Evolutionary conservation across 2,329 filamentous ascomycete genomes (phyloP), one percentile per base, ranked within the genome.

Genomic region (Microcyclosporella mali): DNA sequence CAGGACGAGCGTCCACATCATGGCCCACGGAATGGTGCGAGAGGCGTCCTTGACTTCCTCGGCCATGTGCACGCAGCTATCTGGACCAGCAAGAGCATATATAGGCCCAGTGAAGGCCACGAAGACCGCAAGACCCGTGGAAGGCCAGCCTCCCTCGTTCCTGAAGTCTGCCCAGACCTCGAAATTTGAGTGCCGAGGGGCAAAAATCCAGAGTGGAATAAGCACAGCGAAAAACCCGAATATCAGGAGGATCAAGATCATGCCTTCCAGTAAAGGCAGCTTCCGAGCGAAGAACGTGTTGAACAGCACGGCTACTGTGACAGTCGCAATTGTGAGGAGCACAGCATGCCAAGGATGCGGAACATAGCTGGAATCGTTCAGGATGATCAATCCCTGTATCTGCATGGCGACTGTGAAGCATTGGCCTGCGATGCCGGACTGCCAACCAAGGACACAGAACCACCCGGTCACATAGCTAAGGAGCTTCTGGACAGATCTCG

Each of bases 271-370:
- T 1, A 56, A 31, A 2, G 60, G 58, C 7, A 63, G 46, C 18
- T 50, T 46, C 15, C 52, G 48, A 8, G 56, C 51, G 19, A 48
- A 49, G 32, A 56, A 52, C 14, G 42, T 57, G 52, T 63, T 63
- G 46, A 61, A 52, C 6, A 52, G 32, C n/a, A 56, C 49, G 2
- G 52, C 49, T 6, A 55, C 52, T 10, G 37, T 36, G 3, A 40
- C 47, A 2, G 56, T 43, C 16, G 51, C 57, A 29, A 61, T 56
- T 6, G 55, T 58, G 21, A 73, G 49, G 41, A 73, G 56, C 2
- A 69, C 71, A 2, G 62, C 66, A 43, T 72, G 68, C 68, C 68
- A 73, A 42, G 61, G 48, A 38, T 70, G 55, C 1, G 65, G 62
- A 1, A 58, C 49, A 46, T 72, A 73, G 2, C 54, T 55, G 1